phyloP scores from a whole-genome alignment of 805 yeast species.

The Yueomyces sp. region DNA sequence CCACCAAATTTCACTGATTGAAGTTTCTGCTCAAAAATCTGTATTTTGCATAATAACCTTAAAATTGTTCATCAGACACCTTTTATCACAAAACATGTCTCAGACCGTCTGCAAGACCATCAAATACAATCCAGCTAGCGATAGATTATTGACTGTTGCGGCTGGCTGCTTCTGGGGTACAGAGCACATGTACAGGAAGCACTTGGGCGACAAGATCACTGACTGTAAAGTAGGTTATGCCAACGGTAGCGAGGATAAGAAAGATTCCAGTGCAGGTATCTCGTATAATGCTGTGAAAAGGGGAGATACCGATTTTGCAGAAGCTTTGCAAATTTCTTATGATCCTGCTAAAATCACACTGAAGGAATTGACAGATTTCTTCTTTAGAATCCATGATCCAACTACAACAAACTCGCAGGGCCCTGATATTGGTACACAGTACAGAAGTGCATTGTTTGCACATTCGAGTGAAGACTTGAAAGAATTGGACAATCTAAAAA shows the following conservation, averaged over 20 bases:
- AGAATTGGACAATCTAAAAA: constrained; percentile 33
- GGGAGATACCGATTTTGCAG: constrained; percentile 68
- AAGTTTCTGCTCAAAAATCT: no score
- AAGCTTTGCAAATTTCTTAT: constrained; percentile 69
- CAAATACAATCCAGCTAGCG: constrained; percentile 30
- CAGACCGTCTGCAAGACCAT: constrained; percentile 16
- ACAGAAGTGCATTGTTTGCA: constrained; percentile 70
- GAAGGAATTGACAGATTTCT: constrained; percentile 60
- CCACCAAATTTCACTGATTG: no score
- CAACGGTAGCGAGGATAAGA: constrained; percentile 47
- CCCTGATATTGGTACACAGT: constrained; percentile 79
- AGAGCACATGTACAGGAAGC: constrained; percentile 67
- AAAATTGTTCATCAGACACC: no score
- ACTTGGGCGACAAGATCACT: constrained; percentile 45
- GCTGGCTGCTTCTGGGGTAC: constrained; percentile 85
- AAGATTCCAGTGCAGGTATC: constrained; percentile 24
- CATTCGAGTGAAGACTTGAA: constrained; percentile 35
- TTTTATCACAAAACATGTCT: no score
- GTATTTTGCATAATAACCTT: no score
- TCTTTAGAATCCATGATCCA: constrained; percentile 90
- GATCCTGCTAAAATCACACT: constrained; percentile 54
- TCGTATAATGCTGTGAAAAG: constrained; percentile 62
- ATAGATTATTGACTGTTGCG: constrained; percentile 44
- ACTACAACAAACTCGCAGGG: constrained; percentile 78
- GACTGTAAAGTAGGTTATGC: constrained; percentile 86